These are phyloP conservation scores for Echinosophora koreensis DNA, from an alignment of 306 rosid genomes.

Conservation along the genomic window DNA sequence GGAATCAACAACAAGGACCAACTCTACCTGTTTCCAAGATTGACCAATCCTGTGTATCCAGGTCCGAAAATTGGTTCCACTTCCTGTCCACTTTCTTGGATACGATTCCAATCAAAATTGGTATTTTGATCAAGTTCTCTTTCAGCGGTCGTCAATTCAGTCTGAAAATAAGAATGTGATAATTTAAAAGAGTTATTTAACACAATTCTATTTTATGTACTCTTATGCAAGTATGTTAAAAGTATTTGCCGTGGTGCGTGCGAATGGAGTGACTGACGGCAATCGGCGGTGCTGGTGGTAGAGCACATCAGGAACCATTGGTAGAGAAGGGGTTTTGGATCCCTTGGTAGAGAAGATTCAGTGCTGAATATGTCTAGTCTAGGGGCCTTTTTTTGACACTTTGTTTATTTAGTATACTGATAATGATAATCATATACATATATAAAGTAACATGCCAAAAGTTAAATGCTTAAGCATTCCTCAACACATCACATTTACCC, in stretches of 20 bases:
- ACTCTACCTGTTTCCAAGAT: constrained; percentile 92
- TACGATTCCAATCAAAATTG: constrained; percentile 94
- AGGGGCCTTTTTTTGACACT: too few relatives aligned
- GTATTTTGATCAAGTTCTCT: constrained; percentile 98
- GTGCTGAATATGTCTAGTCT: too few relatives aligned
- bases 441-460: neutral
- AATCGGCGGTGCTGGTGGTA: too few relatives aligned
- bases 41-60: constrained; percentile 93
- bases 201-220: constrained; percentile 7
- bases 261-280: too few relatives aligned
- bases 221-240: neutral
- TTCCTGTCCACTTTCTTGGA: constrained; percentile 96
- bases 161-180: constrained; percentile 61
- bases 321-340: too few relatives aligned
- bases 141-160: constrained; percentile 99
- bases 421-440: too few relatives aligned
- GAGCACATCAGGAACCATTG: too few relatives aligned
- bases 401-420: too few relatives aligned
- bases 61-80: constrained; percentile 92
- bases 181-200: neutral
- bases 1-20: constrained; percentile 20
- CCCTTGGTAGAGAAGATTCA: too few relatives aligned
- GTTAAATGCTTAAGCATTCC: neutral
- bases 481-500: neutral
- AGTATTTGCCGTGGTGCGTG: too few relatives aligned